These are phyloP conservation scores for Stagonosporopsis chrysanthemi DNA, from an alignment of 2,329 filamentous ascomycete species.

Conservation along the genomic window DNA sequence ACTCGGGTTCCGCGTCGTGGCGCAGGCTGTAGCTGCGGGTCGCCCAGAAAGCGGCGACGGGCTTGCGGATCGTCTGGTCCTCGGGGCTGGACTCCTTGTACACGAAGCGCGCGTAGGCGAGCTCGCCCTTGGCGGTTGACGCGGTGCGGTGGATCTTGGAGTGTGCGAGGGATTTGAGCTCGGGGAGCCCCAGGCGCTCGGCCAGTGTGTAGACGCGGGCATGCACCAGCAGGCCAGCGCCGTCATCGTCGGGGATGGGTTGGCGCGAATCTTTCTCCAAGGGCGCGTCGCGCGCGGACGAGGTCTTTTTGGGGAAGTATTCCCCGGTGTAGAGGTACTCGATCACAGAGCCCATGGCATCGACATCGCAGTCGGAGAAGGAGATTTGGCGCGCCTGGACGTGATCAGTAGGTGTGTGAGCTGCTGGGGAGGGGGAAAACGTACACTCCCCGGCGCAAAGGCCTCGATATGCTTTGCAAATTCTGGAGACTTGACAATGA, in stretches of 20 bases:
- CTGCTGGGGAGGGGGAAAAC: conserved; percentile 36
- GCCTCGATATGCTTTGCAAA: conserved; percentile 70
- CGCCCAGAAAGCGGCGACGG: conserved; percentile 91
- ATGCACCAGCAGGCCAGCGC: conserved; percentile 84
- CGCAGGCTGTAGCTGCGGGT: conserved; percentile 80
- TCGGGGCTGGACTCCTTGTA: conserved; percentile 77
- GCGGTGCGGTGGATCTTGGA: conserved; percentile 93
- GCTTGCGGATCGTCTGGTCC: conserved; percentile 77
- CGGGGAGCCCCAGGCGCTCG: conserved; percentile 72
- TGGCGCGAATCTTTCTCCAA: conserved; percentile 73
- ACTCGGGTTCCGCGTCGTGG: conserved; percentile 85
- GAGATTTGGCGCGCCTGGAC: conserved; percentile 70
- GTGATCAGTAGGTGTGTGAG: not conserved
- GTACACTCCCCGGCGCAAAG: conserved; percentile 69
- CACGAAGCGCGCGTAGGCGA: conserved; percentile 89
- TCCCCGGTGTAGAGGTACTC: conserved; percentile 86
- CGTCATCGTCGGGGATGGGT: conserved; percentile 75
- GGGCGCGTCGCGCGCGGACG: conserved; percentile 68
- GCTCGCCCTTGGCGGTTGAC: conserved; percentile 86
- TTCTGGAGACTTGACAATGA: conserved; percentile 77
- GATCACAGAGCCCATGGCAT: conserved; percentile 79
- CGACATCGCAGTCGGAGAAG: conserved; percentile 71
- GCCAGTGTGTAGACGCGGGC: conserved; percentile 89
- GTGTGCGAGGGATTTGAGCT: conserved; percentile 78
- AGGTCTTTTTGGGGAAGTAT: conserved; percentile 75